These are phyloP conservation scores for Leucogyrophana mollusca DNA, from an alignment of 768 basidiomycete species.

Conservation along the genomic window DNA sequence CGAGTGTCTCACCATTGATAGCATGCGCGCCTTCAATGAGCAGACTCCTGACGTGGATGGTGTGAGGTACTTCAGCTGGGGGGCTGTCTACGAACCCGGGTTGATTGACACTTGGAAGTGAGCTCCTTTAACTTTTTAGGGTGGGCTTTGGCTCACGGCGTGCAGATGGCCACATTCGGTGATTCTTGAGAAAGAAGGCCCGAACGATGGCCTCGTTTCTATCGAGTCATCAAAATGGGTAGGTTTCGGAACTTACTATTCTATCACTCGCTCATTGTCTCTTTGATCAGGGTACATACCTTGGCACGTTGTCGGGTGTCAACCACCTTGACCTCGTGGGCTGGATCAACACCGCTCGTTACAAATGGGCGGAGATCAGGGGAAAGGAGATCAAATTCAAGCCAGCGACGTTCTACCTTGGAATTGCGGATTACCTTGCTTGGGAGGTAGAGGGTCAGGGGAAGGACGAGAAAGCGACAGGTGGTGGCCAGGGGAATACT, in stretches of 20 bases:
- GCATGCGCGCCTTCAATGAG: conserved; percentile 89
- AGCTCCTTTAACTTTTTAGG: too few species aligned
- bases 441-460: conserved; percentile 67
- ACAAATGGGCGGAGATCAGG: conserved; percentile 85
- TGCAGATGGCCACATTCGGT: conserved; percentile 78
- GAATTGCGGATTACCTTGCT: conserved; percentile 77
- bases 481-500: conserved; percentile 27
- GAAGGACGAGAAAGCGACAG: conserved; percentile 17
- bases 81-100: conserved; percentile 86
- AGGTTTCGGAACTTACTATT: conserved; percentile 12
- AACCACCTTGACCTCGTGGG: conserved; percentile 93
- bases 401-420: conserved; percentile 88
- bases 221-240: conserved; percentile 87
- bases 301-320: conserved; percentile 88
- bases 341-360: conserved; percentile 88
- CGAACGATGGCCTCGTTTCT: conserved; percentile 93
- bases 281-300: conserved; percentile 75
- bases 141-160: too few species aligned
- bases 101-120: conserved; percentile 87
- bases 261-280: neutral
- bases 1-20: conserved; percentile 77
- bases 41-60: conserved; percentile 75
- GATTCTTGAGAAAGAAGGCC: conserved; percentile 82
- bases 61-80: conserved; percentile 94
- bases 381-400: conserved; percentile 91